These are phyloP conservation scores for Saccharomyces hybrid DNA, from an alignment of 1,139 yeast species.

Conservation along the genomic window DNA sequence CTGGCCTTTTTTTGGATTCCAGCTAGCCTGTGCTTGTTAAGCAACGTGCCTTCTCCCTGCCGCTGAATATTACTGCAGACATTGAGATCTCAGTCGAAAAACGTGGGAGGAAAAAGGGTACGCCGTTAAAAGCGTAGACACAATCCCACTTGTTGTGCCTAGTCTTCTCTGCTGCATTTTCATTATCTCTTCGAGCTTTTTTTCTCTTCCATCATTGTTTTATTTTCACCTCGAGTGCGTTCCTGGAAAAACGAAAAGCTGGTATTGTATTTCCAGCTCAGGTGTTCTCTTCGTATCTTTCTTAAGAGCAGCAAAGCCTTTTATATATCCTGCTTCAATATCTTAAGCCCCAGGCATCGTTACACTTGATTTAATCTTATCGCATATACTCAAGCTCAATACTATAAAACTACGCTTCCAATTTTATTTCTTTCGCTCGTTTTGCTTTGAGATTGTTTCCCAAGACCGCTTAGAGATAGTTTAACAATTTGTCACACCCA, in stretches of 20 bases:
- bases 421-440: neutral
- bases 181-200: neutral
- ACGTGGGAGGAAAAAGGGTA: neutral
- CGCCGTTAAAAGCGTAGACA: constrained; percentile 1
- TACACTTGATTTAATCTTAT: neutral
- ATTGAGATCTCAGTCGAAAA: neutral
- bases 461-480: neutral
- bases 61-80: neutral
- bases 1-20: neutral
- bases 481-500: neutral
- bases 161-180: neutral
- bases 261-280: neutral
- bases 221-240: neutral
- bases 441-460: neutral
- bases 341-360: neutral
- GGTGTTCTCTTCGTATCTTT: neutral
- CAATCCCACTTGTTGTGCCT: neutral
- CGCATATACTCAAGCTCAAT: neutral
- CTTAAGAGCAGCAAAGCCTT: neutral
- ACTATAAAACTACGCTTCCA: neutral
- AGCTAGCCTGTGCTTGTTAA: neutral
- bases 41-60: neutral
- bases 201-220: neutral
- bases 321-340: neutral
- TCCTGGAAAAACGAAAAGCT: neutral